Percentiles rank a stretch among this genome's conserved stretches.
These are phyloP conservation scores for Tolypocladium amazonense DNA, from an alignment of 2,329 filamentous ascomycete genomes.

Conservation along the genomic window DNA sequence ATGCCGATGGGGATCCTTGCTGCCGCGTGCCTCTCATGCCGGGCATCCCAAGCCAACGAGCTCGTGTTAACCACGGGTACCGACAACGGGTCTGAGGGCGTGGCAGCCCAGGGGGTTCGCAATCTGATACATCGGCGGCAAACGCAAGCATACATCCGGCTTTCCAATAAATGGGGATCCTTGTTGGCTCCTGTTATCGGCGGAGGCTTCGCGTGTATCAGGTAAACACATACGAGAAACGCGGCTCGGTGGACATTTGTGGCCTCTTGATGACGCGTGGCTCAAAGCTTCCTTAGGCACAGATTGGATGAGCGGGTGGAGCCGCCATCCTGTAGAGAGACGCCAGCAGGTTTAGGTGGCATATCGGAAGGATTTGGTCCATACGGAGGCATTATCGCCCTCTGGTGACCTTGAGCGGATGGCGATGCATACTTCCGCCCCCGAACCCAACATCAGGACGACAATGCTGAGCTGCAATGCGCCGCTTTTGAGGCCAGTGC, in stretches of 20 bases:
- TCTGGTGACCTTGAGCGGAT: not conserved
- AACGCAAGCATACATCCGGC: not conserved
- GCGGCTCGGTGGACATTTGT: not conserved
- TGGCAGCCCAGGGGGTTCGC: not conserved
- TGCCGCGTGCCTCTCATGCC: not conserved
- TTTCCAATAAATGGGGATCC: not conserved
- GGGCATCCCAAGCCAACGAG: not conserved
- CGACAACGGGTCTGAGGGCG: not conserved
- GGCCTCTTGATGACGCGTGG: not conserved
- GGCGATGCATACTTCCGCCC: not conserved
- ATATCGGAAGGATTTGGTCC: not conserved
- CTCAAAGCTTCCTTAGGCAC: not conserved
- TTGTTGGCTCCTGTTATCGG: not conserved
- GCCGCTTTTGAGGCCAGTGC: not conserved
- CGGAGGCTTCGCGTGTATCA: not conserved
- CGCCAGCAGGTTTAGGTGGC: conserved; percentile 1
- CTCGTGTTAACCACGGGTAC: conserved; percentile 1
- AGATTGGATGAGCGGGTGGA: not conserved
- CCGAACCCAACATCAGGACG: not conserved
- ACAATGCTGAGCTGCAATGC: not conserved
- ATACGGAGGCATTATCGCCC: not conserved
- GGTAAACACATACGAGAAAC: not conserved
- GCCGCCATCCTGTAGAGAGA: not conserved
- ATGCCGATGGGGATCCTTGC: not conserved
- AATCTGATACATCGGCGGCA: not conserved